Conservation (phyloP, 164 flowering plant genomes). For the Liriodendron chinense region DNA sequence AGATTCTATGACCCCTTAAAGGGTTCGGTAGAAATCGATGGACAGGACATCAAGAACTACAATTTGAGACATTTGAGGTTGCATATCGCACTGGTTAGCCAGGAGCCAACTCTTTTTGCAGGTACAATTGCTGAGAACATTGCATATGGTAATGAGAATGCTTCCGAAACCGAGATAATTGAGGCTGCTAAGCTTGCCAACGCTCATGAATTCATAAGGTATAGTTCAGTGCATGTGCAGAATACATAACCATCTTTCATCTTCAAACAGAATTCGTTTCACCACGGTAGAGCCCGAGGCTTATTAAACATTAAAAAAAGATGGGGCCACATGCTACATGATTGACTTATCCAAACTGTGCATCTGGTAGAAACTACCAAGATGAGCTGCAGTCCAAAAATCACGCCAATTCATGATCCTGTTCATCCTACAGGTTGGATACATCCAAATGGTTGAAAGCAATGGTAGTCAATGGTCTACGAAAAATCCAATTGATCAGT, state of each 20-base stretch:
- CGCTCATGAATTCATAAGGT: constrained; percentile 34
- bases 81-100: constrained; percentile 33
- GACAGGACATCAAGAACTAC: constrained; percentile 24
- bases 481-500: too few relatives aligned
- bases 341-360: too few relatives aligned
- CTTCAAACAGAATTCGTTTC: not conserved
- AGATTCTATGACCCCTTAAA: constrained; percentile 35
- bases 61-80: constrained; percentile 22
- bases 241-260: not conserved
- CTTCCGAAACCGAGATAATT: constrained; percentile 21
- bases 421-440: not conserved
- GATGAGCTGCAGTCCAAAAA: too few relatives aligned
- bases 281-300: not conserved
- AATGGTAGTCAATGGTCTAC: not conserved
- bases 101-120: constrained; percentile 35
- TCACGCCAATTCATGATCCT: too few relatives aligned
- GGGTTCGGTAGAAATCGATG: constrained; percentile 28
- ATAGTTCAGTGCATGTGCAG: not conserved
- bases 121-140: constrained; percentile 27
- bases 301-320: too few relatives aligned
- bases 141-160: constrained; percentile 21
- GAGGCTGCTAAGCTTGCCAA: constrained; percentile 31
- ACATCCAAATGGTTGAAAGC: not conserved
- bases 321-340: not conserved
- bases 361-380: too few relatives aligned